These are phyloP conservation scores for Aspergillus versicolor DNA, from an alignment of 2,329 filamentous ascomycete genomes.

Conservation along the genomic window DNA sequence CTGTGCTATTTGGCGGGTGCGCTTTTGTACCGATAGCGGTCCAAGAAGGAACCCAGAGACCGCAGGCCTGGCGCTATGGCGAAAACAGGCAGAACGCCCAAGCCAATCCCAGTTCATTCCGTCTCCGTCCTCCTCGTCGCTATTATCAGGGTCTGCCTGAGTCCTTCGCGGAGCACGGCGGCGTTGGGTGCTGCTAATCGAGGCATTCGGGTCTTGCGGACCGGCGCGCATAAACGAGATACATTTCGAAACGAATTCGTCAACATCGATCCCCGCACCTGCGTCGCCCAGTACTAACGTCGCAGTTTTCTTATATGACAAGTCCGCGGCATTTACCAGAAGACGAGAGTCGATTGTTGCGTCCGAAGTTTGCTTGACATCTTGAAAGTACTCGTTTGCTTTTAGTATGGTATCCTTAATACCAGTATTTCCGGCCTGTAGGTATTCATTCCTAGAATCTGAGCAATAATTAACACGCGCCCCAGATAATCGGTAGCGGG, in stretches of 20 bases:
- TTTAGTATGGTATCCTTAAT: slow-evolving; percentile 65
- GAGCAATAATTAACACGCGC: slow-evolving; percentile 11
- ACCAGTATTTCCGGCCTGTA: slow-evolving; percentile 64
- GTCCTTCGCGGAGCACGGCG: slow-evolving; percentile 37
- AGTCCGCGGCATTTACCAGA: slow-evolving; percentile 75
- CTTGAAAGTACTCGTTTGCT: slow-evolving; percentile 64
- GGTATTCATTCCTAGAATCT: slow-evolving; percentile 71
- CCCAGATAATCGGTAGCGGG: background rate
- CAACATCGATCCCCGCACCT: slow-evolving; percentile 76
- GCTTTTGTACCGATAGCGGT: slow-evolving; percentile 85
- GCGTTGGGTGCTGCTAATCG: slow-evolving; percentile 37
- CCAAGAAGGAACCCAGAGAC: slow-evolving; percentile 83
- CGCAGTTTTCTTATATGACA: slow-evolving; percentile 75
- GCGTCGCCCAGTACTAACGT: slow-evolving; percentile 71
- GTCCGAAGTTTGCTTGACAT: slow-evolving; percentile 84
- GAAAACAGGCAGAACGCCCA: slow-evolving; percentile 73
- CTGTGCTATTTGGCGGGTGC: slow-evolving; percentile 67
- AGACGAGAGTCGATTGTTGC: slow-evolving; percentile 88
- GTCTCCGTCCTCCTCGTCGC: slow-evolving; percentile 70
- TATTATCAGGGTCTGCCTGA: slow-evolving; percentile 55
- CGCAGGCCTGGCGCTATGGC: slow-evolving; percentile 69
- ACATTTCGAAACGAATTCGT: slow-evolving; percentile 89
- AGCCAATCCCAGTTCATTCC: slow-evolving; percentile 83
- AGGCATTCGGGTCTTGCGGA: slow-evolving; percentile 54
- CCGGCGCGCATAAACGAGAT: slow-evolving; percentile 81